Conservation (phyloP, 306 rosid genomes). For the Biancaea sappan region DNA sequence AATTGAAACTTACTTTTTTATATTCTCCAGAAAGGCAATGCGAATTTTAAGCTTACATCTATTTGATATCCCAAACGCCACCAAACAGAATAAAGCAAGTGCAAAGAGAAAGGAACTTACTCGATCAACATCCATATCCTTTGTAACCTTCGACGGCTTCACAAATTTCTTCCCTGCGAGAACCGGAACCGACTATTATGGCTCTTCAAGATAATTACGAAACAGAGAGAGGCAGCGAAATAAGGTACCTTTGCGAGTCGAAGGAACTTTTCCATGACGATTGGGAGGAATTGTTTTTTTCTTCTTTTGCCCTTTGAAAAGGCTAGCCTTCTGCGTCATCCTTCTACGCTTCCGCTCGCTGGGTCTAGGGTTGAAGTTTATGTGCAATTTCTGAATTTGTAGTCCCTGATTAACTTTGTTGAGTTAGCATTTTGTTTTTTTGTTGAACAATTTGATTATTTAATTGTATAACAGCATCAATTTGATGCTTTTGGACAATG, state of each 20-base stretch:
- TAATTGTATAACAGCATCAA: too few relatives aligned
- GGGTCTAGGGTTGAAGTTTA: not conserved
- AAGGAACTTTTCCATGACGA: slow-evolving; percentile 77
- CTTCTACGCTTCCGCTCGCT: slow-evolving; percentile 3
- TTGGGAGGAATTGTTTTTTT: slow-evolving; percentile 71
- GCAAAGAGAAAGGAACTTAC: slow-evolving; percentile 43
- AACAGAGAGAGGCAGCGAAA: not conserved
- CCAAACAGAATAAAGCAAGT: not conserved
- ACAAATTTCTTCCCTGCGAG: slow-evolving; percentile 66
- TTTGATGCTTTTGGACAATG: too few relatives aligned
- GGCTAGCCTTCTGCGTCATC: slow-evolving; percentile 77
- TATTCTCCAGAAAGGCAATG: not conserved
- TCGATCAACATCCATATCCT: slow-evolving; percentile 85
- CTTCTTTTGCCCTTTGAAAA: slow-evolving; percentile 80
- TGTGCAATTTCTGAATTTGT: not conserved
- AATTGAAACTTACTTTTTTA: too few relatives aligned
- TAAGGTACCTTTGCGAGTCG: slow-evolving; percentile 60
- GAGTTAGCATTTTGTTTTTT: too few relatives aligned
- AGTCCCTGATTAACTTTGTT: too few relatives aligned
- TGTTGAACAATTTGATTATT: too few relatives aligned
- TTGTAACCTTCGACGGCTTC: slow-evolving; percentile 69
- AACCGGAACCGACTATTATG: not conserved
- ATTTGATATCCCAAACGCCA: not conserved
- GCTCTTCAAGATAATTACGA: not conserved
- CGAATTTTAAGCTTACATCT: not conserved